A percentile compares a stretch with the other conserved stretches of the same genome.
These are phyloP conservation scores for Clarkia xantiana DNA, from an alignment of 345 rosid species.

Conservation along the genomic window DNA sequence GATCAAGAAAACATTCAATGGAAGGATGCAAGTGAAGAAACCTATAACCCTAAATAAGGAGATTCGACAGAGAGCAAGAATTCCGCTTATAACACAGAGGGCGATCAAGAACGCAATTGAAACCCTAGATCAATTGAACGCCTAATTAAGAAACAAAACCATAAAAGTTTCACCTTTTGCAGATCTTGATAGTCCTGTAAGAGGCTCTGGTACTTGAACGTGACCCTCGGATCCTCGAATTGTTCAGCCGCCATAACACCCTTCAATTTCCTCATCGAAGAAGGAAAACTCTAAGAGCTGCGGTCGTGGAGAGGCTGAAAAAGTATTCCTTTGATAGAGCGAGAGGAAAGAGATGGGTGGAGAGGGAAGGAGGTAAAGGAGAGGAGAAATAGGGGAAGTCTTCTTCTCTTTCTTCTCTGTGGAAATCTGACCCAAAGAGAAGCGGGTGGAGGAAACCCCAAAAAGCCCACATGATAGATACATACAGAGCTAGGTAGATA, in stretches of 20 bases:
- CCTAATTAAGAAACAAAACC: background rate
- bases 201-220: conserved; percentile 13
- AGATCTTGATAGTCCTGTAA: conserved; percentile 18
- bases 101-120: background rate
- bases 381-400: conserved; percentile 1
- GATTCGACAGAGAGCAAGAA: too few relatives aligned
- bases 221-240: conserved; percentile 6
- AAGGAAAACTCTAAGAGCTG: conserved; percentile 3
- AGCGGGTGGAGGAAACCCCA: conserved; percentile 6
- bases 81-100: background rate
- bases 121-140: background rate
- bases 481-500: background rate
- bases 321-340: background rate
- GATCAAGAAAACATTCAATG: too few relatives aligned
- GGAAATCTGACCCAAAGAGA: conserved; percentile 12
- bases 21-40: background rate
- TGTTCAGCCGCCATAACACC: conserved; percentile 5
- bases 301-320: conserved; percentile 1
- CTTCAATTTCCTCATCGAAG: conserved; percentile 11
- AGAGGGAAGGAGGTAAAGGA: conserved; percentile 3
- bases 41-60: background rate
- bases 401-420: conserved; percentile 8
- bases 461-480: conserved; percentile 6
- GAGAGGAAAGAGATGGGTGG: conserved; percentile 4
- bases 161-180: conserved; percentile 4